Evolutionary conservation across 2,329 filamentous ascomycete species (phyloP).

Genomic region (Fusarium neocosmosporiellum): DNA sequence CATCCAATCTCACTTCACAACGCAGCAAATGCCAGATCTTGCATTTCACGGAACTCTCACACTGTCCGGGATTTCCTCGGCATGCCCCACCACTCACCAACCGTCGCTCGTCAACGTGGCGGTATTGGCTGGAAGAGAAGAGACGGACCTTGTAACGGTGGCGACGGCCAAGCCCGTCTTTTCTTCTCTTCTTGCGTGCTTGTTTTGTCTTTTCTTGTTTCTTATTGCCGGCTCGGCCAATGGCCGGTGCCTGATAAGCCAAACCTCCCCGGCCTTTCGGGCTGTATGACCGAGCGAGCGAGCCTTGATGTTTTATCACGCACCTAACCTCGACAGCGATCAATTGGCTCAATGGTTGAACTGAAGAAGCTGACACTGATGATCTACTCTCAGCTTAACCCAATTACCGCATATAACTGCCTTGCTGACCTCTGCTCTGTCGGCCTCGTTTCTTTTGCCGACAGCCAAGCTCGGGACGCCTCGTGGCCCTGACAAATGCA

Average conservation of each 20-base stretch:
- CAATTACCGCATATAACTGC: neutral
- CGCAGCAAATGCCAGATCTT: constrained; percentile 24
- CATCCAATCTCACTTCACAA: neutral
- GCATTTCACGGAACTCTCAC: constrained; percentile 5
- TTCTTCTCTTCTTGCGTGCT: constrained; percentile 22
- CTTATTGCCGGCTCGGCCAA: constrained; percentile 30
- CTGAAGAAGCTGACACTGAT: neutral
- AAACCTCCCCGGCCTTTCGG: constrained; percentile 7
- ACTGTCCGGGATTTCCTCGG: constrained; percentile 40
- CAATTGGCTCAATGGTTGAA: neutral
- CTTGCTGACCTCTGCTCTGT: neutral
- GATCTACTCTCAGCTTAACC: neutral
- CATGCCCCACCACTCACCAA: constrained; percentile 41
- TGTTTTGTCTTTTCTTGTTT: neutral
- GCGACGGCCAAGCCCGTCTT: constrained; percentile 17
- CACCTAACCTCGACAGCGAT: neutral
- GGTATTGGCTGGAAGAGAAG: constrained; percentile 30
- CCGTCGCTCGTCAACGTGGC: constrained; percentile 39
- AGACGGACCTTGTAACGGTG: no score
- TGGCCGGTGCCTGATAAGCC: constrained; percentile 29
- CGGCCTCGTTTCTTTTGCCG: neutral
- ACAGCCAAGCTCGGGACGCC: constrained; percentile 3
- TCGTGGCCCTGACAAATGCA: constrained; percentile 1
- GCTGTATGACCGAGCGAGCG: neutral
- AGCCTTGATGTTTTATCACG: constrained; percentile 8